These are phyloP conservation scores for Hemisphaericaspora xylofermentans DNA, from an alignment of 1,139 yeast genomes.

Conservation along the genomic window DNA sequence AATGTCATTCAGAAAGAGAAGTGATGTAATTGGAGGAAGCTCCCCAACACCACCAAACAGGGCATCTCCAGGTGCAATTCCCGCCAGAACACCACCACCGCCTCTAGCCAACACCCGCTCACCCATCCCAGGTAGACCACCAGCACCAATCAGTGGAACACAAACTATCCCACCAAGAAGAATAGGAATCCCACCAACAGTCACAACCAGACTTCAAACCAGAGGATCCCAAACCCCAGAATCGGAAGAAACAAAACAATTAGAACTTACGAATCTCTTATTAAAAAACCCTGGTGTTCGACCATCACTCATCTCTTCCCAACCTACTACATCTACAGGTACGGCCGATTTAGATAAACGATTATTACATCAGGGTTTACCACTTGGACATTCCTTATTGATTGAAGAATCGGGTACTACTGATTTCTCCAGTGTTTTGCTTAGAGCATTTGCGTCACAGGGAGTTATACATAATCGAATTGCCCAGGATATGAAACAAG, in stretches of 20 bases:
- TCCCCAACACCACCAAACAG: conserved; percentile 12
- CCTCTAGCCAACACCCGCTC: no score
- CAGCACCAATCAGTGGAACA: conserved; percentile 11
- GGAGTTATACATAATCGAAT: conserved; percentile 72
- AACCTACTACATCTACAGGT: conserved; percentile 78
- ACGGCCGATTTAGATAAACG: conserved; percentile 71
- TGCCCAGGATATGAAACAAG: conserved; percentile 23
- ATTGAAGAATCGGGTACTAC: conserved; percentile 88
- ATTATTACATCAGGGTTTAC: conserved; percentile 81
- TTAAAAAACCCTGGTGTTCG: conserved; percentile 57
- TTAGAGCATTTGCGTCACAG: conserved; percentile 74
- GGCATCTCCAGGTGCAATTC: conserved; percentile 12
- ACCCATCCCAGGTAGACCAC: conserved; percentile 15
- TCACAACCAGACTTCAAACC: conserved; percentile 11
- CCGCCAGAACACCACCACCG: conserved; percentile 19
- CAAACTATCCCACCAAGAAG: conserved; percentile 12
- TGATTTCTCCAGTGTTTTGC: conserved; percentile 75
- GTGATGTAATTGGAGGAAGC: conserved; percentile 55
- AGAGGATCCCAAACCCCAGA: conserved; percentile 7
- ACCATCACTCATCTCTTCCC: conserved; percentile 77
- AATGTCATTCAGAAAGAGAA: conserved; percentile 74
- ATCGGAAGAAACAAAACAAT: conserved; percentile 8
- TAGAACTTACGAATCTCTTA: conserved; percentile 10
- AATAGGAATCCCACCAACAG: conserved; percentile 9
- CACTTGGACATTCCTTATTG: conserved; percentile 68